phyloP scores from a whole-genome alignment of 2,329 filamentous ascomycete genomes.

The Blumeriella jaapii region DNA sequence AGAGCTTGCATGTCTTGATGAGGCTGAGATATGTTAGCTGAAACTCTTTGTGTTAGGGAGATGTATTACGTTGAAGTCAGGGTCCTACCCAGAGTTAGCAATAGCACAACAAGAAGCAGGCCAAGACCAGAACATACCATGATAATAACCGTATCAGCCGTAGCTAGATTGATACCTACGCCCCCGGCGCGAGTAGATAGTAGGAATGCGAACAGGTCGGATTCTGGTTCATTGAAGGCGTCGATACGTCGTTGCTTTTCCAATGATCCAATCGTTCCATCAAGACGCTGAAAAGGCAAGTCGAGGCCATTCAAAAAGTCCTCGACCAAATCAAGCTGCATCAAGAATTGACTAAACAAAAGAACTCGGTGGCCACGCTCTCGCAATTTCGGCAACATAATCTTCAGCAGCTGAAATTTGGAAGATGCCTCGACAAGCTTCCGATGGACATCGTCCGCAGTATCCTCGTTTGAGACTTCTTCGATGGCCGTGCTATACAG shows the following conservation, averaged over 20 bases:
- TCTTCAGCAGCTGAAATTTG: constrained; percentile 73
- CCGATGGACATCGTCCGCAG: constrained; percentile 45
- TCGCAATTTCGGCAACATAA: constrained; percentile 78
- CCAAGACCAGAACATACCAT: constrained; percentile 37
- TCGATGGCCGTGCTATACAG: constrained; percentile 87
- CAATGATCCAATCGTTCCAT: constrained; percentile 68
- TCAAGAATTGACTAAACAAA: constrained; percentile 91
- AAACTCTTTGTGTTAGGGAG: too few relatives aligned
- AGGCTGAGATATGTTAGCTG: constrained; percentile 34
- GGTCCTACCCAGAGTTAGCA: constrained; percentile 16
- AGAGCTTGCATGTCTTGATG: constrained; percentile 96
- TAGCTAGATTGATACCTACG: constrained; percentile 94
- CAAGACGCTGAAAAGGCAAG: constrained; percentile 66
- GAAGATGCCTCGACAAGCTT: constrained; percentile 86
- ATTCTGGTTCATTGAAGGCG: constrained; percentile 77
- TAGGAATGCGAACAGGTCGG: constrained; percentile 77
- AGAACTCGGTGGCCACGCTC: constrained; percentile 81
- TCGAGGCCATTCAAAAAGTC: constrained; percentile 76
- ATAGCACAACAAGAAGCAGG: not conserved
- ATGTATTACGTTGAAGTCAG: constrained; percentile 23
- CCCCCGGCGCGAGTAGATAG: constrained; percentile 90
- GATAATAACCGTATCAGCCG: constrained; percentile 95
- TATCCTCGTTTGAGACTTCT: constrained; percentile 54
- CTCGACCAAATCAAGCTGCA: constrained; percentile 79
- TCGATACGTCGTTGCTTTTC: constrained; percentile 95